A percentile compares a stretch with the other conserved stretches of the same genome.
phyloP scores from a whole-genome alignment of 176 grass and related monocot species.

The Oryza glaberrima region DNA sequence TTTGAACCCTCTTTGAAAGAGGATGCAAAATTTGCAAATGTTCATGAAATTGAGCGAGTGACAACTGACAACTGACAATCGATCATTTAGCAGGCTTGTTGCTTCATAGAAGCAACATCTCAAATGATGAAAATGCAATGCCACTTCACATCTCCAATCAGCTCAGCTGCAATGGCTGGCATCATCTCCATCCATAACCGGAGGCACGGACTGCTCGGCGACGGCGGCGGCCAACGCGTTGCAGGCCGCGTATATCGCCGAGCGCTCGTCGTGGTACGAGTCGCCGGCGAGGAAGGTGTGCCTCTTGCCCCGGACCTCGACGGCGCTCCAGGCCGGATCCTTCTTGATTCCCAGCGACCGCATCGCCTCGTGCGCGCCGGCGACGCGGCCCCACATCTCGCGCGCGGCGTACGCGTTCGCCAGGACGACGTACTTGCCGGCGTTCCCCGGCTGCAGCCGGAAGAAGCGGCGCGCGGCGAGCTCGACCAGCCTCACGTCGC shows the following conservation, averaged over 20 bases:
- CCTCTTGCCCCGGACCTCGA: constrained; percentile 49
- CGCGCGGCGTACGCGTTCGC: constrained; percentile 60
- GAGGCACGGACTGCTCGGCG: constrained; percentile 18
- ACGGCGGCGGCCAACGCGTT: constrained; percentile 40
- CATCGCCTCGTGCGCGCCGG: constrained; percentile 46
- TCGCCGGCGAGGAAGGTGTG: constrained; percentile 55
- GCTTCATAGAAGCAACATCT: background rate
- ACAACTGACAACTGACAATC: too few species aligned
- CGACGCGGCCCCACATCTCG: constrained; percentile 61
- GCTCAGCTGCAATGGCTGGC: background rate
- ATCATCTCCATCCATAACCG: background rate
- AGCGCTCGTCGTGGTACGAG: constrained; percentile 48
- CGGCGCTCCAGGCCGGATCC: constrained; percentile 59
- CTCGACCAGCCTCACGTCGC: constrained; percentile 48
- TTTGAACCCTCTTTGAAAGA: background rate
- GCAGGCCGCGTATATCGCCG: constrained; percentile 51
- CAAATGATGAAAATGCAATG: background rate
- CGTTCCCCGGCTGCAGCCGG: constrained; percentile 49
- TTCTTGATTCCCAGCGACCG: constrained; percentile 54
- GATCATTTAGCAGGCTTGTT: background rate
- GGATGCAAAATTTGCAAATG: background rate
- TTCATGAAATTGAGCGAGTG: too few species aligned
- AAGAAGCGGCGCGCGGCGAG: constrained; percentile 49
- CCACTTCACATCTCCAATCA: background rate
- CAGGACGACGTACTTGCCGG: constrained; percentile 58